These are phyloP conservation scores for Paraleonurus japonicus DNA, from an alignment of 257 asterid genomes.

Conservation along the genomic window DNA sequence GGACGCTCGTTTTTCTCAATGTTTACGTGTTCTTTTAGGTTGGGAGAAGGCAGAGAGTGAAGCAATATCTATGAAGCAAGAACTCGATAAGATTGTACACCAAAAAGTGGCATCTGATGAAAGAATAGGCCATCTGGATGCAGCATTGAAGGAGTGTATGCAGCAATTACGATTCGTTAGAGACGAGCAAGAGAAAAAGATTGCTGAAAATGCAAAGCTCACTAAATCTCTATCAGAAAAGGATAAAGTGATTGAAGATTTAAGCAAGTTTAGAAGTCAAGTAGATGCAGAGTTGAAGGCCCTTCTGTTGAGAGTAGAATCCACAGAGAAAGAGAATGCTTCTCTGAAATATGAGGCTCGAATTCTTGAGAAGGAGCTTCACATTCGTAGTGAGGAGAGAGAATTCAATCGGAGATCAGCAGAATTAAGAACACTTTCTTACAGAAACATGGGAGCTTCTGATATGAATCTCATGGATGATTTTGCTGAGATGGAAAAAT, in stretches of 20 bases:
- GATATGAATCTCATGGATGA: constrained; percentile 92
- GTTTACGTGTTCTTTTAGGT: constrained; percentile 38
- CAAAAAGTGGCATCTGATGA: constrained; percentile 63
- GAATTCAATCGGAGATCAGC: constrained; percentile 65
- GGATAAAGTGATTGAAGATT: constrained; percentile 65
- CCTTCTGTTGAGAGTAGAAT: constrained; percentile 51
- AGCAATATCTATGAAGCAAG: constrained; percentile 59
- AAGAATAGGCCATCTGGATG: constrained; percentile 70
- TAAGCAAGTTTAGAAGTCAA: constrained; percentile 39
- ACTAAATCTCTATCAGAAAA: constrained; percentile 55
- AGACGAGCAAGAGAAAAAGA: constrained; percentile 69
- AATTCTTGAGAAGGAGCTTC: constrained; percentile 78
- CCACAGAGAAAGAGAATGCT: constrained; percentile 71
- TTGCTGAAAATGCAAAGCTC: constrained; percentile 61
- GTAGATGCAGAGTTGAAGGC: constrained; percentile 53
- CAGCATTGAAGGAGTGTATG: constrained; percentile 89
- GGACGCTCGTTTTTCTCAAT: too few species aligned
- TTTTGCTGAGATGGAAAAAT: constrained; percentile 92
- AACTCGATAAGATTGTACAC: constrained; percentile 59
- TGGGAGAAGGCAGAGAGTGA: constrained; percentile 90
- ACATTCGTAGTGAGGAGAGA: constrained; percentile 82
- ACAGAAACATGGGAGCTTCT: constrained; percentile 43
- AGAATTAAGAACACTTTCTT: constrained; percentile 44
- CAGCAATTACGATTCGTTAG: constrained; percentile 68
- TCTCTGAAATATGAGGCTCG: constrained; percentile 67